Base-by-base conservation (phyloP, 2,329 filamentous ascomycete genomes). In the Phialemonium atrogriseum region DNA sequence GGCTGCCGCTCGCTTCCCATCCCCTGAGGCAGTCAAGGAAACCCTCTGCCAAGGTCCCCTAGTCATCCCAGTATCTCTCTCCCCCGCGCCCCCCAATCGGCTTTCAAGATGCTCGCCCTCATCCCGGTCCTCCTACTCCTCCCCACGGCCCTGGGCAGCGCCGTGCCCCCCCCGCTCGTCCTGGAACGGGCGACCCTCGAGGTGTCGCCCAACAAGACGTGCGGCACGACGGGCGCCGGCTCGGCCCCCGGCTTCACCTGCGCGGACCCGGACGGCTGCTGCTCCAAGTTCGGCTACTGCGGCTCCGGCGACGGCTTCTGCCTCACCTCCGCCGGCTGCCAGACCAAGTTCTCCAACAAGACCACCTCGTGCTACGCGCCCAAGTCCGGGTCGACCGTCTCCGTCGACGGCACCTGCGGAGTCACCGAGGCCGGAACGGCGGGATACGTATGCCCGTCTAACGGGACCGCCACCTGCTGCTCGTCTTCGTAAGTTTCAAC, bases 401-500 rank as follows among this genome's bases (percentile, higher is more conserved):
- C 48, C 1, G 35, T 49, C n/a, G 51, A 55, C 27, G 50, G 50
- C 6, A 55, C 51, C 0, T 55, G 51, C 27, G 50, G 51, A 5
- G 34, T 35, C 2, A 42, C 38, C 4, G 49, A 43, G 1, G 48
- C 34, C 4, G 51, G 50, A 5, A 43, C 45, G 35, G 39, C 38
- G 7, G 51, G 50, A 9, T 55, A 55, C 25, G 39, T 38, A 19
- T 55, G 51, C 21, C 45, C 50, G 3, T 35, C 31, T 1, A 41
- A 41, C 5, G 44, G 37, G 3, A n/a, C n/a, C n/a, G 34, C 34
- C 2, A 45, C 39, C 4, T 55, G 51, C 28, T 55, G 49, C 33
- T 51, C 47, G 12, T 37, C 41, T 17, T 35, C 49, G 51, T 52
- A 39, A 26, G 50, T 49, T 6, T 15, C 21, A 29, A 7, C 32